Conservation (phyloP, 306 rosid genomes). For the Casuarina equisetifolia region DNA sequence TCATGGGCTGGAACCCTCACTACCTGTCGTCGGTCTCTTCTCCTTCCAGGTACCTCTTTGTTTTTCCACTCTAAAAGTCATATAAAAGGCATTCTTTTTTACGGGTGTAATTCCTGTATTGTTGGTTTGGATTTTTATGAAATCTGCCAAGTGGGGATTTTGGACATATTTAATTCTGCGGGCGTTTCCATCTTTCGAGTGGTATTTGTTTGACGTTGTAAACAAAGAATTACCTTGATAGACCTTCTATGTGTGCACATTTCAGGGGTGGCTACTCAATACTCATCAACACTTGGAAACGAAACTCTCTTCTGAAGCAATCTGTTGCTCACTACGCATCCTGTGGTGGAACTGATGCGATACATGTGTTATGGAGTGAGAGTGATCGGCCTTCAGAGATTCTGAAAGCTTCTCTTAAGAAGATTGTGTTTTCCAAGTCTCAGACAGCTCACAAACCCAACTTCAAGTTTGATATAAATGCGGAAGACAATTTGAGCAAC, state of each 20-base stretch:
- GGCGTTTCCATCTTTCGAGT: background rate
- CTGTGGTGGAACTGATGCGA: conserved; percentile 37
- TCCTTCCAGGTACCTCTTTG: conserved; percentile 33
- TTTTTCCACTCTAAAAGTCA: background rate
- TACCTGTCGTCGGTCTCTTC: conserved; percentile 39
- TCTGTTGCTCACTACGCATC: conserved; percentile 50
- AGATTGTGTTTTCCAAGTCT: conserved; percentile 36
- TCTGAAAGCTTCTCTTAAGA: conserved; percentile 41
- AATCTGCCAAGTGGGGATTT: background rate
- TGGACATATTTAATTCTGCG: background rate
- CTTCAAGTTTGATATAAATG: conserved; percentile 36
- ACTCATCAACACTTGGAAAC: conserved; percentile 58
- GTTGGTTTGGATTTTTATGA: background rate
- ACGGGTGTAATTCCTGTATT: background rate
- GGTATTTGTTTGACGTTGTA: conserved; percentile 3
- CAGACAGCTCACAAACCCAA: conserved; percentile 30
- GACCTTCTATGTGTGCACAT: background rate
- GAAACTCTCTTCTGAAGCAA: conserved; percentile 45
- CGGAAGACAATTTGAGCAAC: conserved; percentile 35
- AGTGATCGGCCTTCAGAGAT: conserved; percentile 38
- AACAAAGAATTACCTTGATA: conserved; percentile 8
- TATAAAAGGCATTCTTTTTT: background rate
- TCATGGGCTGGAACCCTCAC: conserved; percentile 54
- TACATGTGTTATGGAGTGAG: conserved; percentile 49
- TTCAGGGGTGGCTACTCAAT: conserved; percentile 56